phyloP scores from a whole-genome alignment of 1,284 basidiomycete genomes.

The Malassezia vespertilionis region DNA sequence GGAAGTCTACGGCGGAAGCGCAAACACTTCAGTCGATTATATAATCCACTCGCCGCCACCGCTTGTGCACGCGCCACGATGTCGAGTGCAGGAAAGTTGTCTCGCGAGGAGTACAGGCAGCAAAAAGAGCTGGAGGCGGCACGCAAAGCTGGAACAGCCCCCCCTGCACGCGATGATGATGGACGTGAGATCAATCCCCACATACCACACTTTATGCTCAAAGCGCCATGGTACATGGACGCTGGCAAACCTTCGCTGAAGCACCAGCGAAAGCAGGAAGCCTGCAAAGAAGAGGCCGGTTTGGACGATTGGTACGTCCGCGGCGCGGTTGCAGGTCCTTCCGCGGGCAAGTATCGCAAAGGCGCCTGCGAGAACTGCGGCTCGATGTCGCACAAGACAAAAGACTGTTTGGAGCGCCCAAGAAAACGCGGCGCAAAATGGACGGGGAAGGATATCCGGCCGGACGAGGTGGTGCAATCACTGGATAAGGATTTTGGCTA shows the following conservation, averaged over 20 bases:
- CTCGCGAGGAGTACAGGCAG: constrained; percentile 78
- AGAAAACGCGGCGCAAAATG: constrained; percentile 90
- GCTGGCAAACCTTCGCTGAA: constrained; percentile 71
- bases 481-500: constrained; percentile 59
- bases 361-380: constrained; percentile 99
- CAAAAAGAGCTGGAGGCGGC: constrained; percentile 87
- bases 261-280: constrained; percentile 66
- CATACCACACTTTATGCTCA: constrained; percentile 62
- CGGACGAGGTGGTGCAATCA: constrained; percentile 79
- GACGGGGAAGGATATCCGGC: constrained; percentile 75
- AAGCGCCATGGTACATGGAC: constrained; percentile 97
- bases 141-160: constrained; percentile 91
- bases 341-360: constrained; percentile 89
- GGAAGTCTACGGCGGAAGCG: too few species aligned
- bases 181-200: constrained; percentile 74
- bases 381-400: constrained; percentile 79
- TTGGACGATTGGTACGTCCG: constrained; percentile 87
- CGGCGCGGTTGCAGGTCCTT: constrained; percentile 71
- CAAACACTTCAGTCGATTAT: too few species aligned
- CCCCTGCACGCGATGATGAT: constrained; percentile 74
- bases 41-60: too few species aligned
- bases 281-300: constrained; percentile 59
- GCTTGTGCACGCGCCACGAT: too few species aligned
- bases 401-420: constrained; percentile 90
- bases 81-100: constrained; percentile 65